Percentiles rank a stretch among this genome's conserved stretches.
Evolutionary conservation across 2,329 filamentous ascomycete species (phyloP).

Genomic region (Colletotrichum trifolii): DNA sequence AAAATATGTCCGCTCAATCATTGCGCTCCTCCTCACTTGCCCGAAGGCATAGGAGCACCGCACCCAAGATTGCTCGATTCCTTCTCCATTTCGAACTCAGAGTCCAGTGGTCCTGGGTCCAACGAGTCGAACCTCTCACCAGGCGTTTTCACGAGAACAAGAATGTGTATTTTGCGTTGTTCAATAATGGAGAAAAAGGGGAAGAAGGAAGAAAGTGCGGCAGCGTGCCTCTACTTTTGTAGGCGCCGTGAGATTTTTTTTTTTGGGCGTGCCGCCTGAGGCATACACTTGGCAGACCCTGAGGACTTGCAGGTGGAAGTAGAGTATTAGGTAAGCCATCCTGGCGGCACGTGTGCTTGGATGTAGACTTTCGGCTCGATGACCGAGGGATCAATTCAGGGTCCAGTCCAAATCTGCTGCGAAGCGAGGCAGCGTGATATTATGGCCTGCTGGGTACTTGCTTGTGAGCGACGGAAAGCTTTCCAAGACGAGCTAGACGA

Average conservation of each 20-base stretch:
- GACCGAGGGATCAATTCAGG: too few species aligned
- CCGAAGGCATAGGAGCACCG: constrained; percentile 61
- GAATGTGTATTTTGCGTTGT: constrained; percentile 61
- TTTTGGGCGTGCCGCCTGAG: constrained; percentile 14
- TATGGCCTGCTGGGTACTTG: too few species aligned
- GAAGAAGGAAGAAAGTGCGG: constrained; percentile 39
- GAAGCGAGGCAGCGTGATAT: too few species aligned
- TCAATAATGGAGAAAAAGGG: constrained; percentile 50
- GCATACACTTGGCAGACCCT: neutral
- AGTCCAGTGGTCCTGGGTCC: constrained; percentile 61
- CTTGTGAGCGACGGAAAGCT: too few species aligned
- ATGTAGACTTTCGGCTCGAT: too few species aligned
- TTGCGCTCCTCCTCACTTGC: constrained; percentile 67
- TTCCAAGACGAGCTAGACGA: too few species aligned
- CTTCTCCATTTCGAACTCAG: constrained; percentile 64
- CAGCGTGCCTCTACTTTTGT: constrained; percentile 20
- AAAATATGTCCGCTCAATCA: constrained; percentile 66
- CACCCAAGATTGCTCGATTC: constrained; percentile 70
- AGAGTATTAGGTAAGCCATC: too few species aligned
- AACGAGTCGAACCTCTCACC: constrained; percentile 59
- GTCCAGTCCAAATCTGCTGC: too few species aligned
- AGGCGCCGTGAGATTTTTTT: constrained; percentile 25
- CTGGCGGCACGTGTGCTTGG: too few species aligned
- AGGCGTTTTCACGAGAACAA: constrained; percentile 46
- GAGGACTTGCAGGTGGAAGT: too few species aligned